A percentile compares a stretch with the other conserved stretches of the same genome.
phyloP scores from a whole-genome alignment of 139 green algal species.

The Chlorella vulgaris region DNA sequence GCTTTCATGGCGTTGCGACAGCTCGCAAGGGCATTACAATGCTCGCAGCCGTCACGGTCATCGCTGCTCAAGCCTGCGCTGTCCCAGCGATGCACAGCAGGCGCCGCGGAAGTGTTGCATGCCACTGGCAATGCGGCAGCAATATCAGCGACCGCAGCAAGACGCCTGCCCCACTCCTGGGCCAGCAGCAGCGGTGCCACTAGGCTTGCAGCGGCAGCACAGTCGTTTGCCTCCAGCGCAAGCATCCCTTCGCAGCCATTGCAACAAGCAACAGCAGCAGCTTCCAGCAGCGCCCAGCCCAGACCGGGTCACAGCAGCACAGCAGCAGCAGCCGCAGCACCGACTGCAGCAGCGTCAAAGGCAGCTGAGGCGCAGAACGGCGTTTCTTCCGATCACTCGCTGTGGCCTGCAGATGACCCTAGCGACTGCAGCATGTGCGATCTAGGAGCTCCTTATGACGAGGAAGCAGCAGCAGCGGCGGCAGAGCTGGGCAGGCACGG shows the following conservation, averaged over 20 bases:
- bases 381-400: neutral
- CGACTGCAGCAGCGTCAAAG: neutral
- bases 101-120: neutral
- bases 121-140: neutral
- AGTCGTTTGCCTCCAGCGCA: neutral
- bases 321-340: neutral
- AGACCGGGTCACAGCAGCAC: neutral
- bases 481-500: neutral
- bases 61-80: neutral
- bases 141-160: neutral
- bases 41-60: neutral
- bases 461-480: neutral
- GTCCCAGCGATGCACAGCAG: neutral
- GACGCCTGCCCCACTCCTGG: neutral
- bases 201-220: neutral
- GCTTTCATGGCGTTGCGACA: neutral
- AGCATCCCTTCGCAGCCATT: neutral
- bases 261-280: neutral
- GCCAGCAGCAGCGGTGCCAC: neutral
- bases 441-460: neutral
- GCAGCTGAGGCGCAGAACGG: neutral
- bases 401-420: neutral
- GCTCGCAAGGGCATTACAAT: neutral
- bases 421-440: constrained; percentile 18
- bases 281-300: neutral